Evolutionary conservation across 495 filamentous ascomycete genomes (phyloP), one percentile per base, ranked within the genome.

Genomic region (Aspergillus affinis): DNA sequence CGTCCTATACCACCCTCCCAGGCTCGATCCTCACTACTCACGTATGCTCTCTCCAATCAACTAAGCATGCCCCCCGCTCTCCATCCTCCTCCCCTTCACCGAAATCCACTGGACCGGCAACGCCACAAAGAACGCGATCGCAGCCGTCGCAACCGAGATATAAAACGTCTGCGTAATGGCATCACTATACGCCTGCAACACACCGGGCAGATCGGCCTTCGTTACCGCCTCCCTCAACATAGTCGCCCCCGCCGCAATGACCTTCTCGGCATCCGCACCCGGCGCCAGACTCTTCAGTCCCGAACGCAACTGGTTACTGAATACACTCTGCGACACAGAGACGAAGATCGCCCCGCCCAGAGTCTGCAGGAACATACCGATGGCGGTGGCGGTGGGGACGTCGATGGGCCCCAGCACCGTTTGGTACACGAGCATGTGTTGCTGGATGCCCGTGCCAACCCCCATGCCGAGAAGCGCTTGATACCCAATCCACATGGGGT

Each of bases 1-100:
- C 23, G 4, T 26, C 23, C 23, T 2, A 26, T 26, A 26, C 23
- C 23, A 4, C 23, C 23, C 23, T 26, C 23, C 23, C 23, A 26
- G 23, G 4, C 23, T 26, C 23, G 23, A n/a, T n/a, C n/a, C n/a
- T n/a, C n/a, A n/a, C n/a, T n/a, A 26, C 23, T 26, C 23, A 26
- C 23, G 4, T 26, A 26, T 26, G 23, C 2, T 4, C 23, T 2
- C 23, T 26, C 2, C 2, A 2, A 26, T 26, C 2, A 26, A 26
- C 64, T 51, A 72, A 23, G 79, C 85, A 49, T 80, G 74, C 10
- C 72, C 76, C 65, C 81, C 75, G 69, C 90, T 88, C 23, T 26
- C 23, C 55, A 91, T 78, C 60, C 89, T 89, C 84, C 90, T 92
- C 2, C 89, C 91, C 79, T 93, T 93, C 19, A 97, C 90, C 46